These are phyloP conservation scores for Theileria annulata DNA, from an alignment of 169 alveolate genomes.

Conservation along the genomic window DNA sequence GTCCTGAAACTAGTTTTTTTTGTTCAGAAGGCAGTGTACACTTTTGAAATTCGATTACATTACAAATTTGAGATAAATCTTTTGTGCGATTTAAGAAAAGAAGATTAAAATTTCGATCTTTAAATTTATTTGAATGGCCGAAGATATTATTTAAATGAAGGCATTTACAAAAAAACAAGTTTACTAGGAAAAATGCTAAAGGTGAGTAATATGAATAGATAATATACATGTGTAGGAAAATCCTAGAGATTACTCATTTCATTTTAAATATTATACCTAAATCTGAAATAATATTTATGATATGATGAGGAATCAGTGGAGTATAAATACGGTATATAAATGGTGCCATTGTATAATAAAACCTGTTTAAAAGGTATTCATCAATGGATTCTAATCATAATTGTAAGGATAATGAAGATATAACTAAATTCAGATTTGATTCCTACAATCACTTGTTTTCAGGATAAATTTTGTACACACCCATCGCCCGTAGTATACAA, in stretches of 20 bases:
- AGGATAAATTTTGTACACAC: too few species aligned
- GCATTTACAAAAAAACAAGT: background rate
- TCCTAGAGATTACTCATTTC: background rate
- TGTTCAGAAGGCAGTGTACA: background rate
- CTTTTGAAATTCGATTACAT: background rate
- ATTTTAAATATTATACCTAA: background rate
- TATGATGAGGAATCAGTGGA: too few species aligned
- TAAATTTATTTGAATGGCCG: background rate
- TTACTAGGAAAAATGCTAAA: background rate
- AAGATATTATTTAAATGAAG: background rate
- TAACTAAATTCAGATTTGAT: background rate
- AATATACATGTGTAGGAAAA: constrained; percentile 6
- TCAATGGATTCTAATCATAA: background rate
- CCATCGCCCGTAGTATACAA: too few species aligned
- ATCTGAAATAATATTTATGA: background rate
- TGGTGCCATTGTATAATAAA: background rate
- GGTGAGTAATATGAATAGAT: background rate
- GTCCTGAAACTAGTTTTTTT: background rate
- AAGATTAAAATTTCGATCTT: background rate
- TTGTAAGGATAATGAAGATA: background rate
- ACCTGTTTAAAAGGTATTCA: background rate
- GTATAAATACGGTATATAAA: background rate
- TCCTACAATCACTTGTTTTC: too few species aligned
- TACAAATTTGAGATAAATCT: background rate
- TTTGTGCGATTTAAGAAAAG: background rate